These are phyloP conservation scores for Coemansia sp. DNA, from an alignment of 192 early-diverging fungal genomes.

Conservation along the genomic window DNA sequence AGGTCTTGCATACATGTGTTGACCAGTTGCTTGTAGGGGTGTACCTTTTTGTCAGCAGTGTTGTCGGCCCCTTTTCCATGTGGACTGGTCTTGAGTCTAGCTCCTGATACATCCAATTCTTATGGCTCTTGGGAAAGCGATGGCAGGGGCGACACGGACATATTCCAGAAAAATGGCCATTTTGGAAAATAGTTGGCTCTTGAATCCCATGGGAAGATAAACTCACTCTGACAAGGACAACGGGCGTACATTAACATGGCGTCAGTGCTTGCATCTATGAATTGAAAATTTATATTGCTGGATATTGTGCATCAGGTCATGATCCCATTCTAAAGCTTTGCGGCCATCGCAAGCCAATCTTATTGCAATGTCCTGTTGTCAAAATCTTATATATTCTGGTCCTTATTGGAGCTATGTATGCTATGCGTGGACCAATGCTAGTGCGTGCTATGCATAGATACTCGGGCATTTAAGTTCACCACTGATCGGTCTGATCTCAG, in stretches of 20 bases:
- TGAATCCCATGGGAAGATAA: neutral
- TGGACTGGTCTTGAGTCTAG: neutral
- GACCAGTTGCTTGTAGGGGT: neutral
- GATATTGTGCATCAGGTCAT: neutral
- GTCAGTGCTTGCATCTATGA: neutral
- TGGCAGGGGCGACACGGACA: neutral
- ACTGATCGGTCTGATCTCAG: neutral
- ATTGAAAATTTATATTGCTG: neutral
- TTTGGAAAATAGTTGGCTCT: neutral
- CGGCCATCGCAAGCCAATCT: neutral
- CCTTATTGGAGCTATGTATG: neutral
- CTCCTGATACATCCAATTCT: neutral
- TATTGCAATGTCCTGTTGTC: neutral
- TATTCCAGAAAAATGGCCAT: neutral
- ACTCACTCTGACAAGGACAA: neutral
- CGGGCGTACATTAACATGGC: neutral
- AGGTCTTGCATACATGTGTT: constrained; percentile 2
- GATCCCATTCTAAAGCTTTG: neutral
- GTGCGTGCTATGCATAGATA: neutral
- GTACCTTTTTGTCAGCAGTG: neutral
- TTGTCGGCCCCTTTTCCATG: neutral
- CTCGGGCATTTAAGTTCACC: neutral
- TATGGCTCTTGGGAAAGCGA: neutral
- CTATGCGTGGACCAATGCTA: neutral
- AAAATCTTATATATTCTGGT: neutral